These are phyloP conservation scores for Jamesozyma rosinii DNA, from an alignment of 805 yeast species.

Conservation along the genomic window DNA sequence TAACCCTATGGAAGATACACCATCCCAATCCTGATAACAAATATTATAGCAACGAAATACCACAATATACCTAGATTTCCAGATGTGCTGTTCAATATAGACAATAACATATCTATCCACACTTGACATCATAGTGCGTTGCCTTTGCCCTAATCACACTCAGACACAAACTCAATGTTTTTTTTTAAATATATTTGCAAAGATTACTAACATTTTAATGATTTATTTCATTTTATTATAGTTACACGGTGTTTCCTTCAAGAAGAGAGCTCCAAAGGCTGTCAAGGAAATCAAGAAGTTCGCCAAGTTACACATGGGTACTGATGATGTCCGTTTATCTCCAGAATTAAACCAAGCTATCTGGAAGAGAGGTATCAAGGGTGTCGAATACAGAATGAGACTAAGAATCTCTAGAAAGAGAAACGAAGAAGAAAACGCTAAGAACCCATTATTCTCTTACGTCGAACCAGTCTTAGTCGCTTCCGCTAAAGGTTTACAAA, in stretches of 20 bases:
- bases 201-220: too few species aligned
- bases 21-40: too few species aligned
- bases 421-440: conserved; percentile 99
- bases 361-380: conserved; percentile 99
- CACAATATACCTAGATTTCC: too few species aligned
- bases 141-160: too few species aligned
- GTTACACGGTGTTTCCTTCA: conserved; percentile 98
- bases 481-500: conserved; percentile 93
- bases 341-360: conserved; percentile 96
- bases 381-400: conserved; percentile 97
- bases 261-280: conserved; percentile 99
- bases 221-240: too few species aligned
- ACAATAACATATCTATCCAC: too few species aligned
- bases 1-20: too few species aligned
- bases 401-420: conserved; percentile 98
- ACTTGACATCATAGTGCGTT: too few species aligned
- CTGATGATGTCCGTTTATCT: conserved; percentile 97
- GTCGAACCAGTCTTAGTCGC: conserved; percentile 96
- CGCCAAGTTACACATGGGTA: conserved; percentile 98
- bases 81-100: too few species aligned
- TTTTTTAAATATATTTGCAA: too few species aligned
- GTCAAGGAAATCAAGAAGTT: conserved; percentile 98
- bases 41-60: too few species aligned
- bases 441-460: conserved; percentile 93
- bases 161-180: too few species aligned